Evolutionary conservation across 2,329 filamentous ascomycete genomes (phyloP).

Genomic region (Alternaria hordeiaustralica): DNA sequence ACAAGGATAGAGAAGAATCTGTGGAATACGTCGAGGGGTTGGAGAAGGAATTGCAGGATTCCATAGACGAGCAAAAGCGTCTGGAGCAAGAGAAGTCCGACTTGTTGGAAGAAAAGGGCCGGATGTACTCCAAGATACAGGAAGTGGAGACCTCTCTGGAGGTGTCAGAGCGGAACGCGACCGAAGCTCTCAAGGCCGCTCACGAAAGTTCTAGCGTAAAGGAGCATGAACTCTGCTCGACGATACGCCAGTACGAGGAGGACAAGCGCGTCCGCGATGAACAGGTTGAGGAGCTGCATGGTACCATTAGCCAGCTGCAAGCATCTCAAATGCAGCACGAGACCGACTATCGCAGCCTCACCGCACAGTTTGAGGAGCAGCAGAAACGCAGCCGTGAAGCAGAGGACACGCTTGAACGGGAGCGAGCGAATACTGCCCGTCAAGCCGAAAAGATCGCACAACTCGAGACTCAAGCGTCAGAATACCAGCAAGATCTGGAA

Average conservation of each 20-base stretch:
- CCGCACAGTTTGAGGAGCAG: constrained; percentile 40
- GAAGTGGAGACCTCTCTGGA: constrained; percentile 48
- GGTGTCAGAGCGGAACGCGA: constrained; percentile 42
- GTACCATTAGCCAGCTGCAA: constrained; percentile 9
- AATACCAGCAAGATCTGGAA: constrained; percentile 27
- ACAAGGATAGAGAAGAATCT: constrained; percentile 31
- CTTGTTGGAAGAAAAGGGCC: constrained; percentile 42
- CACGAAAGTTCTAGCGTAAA: constrained; percentile 31
- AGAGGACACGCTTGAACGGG: constrained; percentile 32
- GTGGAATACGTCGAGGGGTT: constrained; percentile 42
- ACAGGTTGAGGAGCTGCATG: constrained; percentile 13
- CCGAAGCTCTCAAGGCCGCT: constrained; percentile 32
- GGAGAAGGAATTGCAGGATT: constrained; percentile 47
- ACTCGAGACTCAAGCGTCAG: constrained; percentile 25
- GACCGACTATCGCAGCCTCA: constrained; percentile 13
- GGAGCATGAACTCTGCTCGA: constrained; percentile 48
- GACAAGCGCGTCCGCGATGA: constrained; percentile 11
- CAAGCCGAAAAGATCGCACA: constrained; percentile 31
- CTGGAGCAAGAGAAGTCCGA: constrained; percentile 43
- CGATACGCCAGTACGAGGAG: constrained; percentile 25
- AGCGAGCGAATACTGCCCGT: constrained; percentile 14
- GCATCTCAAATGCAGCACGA: constrained; percentile 18
- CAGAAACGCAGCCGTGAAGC: constrained; percentile 31
- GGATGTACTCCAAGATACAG: constrained; percentile 39
- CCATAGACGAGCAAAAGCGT: constrained; percentile 40